phyloP scores from a whole-genome alignment of 495 filamentous ascomycete species.

The Daldinia decipiens region DNA sequence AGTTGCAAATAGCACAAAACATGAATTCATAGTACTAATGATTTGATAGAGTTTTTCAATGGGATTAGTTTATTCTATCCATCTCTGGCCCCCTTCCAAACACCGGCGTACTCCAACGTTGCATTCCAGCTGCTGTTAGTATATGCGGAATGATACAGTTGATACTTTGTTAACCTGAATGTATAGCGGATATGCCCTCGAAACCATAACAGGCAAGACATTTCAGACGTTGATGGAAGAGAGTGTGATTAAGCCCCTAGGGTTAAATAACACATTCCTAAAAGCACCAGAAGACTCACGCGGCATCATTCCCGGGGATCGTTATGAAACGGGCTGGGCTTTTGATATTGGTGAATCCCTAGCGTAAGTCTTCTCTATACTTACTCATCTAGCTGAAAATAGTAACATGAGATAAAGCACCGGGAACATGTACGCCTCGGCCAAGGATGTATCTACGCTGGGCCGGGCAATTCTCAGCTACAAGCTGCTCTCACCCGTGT shows the following conservation, averaged over 20 bases:
- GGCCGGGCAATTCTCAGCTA: slow-evolving; percentile 66
- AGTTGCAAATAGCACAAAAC: slow-evolving; percentile 14
- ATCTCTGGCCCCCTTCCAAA: slow-evolving; percentile 49
- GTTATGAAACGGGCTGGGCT: slow-evolving; percentile 47
- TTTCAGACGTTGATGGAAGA: slow-evolving; percentile 55
- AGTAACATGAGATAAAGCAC: slow-evolving; percentile 49
- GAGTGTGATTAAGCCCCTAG: slow-evolving; percentile 55
- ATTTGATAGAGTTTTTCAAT: slow-evolving; percentile 51
- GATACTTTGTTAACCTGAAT: background rate
- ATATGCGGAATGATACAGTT: background rate
- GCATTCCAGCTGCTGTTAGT: slow-evolving; percentile 55
- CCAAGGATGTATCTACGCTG: slow-evolving; percentile 60
- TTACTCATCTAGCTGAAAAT: slow-evolving; percentile 4
- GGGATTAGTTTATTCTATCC: slow-evolving; percentile 52
- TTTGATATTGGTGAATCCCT: slow-evolving; percentile 52
- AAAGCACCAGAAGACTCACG: slow-evolving; percentile 46
- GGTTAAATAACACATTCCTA: slow-evolving; percentile 55
- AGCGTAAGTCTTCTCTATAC: slow-evolving; percentile 43
- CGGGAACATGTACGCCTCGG: slow-evolving; percentile 67
- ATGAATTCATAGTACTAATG: background rate
- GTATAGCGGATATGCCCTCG: slow-evolving; percentile 53
- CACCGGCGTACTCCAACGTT: slow-evolving; percentile 55
- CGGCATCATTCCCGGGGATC: slow-evolving; percentile 52
- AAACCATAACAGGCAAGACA: slow-evolving; percentile 52
- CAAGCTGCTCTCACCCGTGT: slow-evolving; percentile 57